Percentiles rank a stretch among this genome's conserved stretches.
Evolutionary conservation across 2,329 filamentous ascomycete genomes (phyloP).

Genomic region (Clonostachys rhizophaga): DNA sequence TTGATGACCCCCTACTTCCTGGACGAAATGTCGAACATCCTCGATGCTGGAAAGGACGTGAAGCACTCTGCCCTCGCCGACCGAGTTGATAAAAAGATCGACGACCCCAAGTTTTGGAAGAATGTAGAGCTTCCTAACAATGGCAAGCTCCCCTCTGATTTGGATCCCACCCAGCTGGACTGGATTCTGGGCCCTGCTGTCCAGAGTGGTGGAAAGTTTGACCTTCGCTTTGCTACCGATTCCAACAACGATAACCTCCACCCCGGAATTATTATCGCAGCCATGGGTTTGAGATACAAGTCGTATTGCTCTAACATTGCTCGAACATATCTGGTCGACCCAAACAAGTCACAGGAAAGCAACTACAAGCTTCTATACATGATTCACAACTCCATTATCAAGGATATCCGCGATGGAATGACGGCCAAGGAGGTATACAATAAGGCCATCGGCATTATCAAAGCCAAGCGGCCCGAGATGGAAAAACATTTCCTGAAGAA

Average conservation of each 20-base stretch:
- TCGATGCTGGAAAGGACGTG: constrained; percentile 96
- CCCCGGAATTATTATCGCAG: constrained; percentile 88
- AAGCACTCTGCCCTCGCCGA: constrained; percentile 83
- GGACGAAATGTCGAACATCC: constrained; percentile 94
- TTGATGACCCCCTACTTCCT: constrained; percentile 96
- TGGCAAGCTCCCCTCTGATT: constrained; percentile 76
- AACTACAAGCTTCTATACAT: constrained; percentile 86
- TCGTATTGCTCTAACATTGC: constrained; percentile 92
- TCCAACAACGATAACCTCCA: constrained; percentile 80
- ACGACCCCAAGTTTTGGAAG: constrained; percentile 92
- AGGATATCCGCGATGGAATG: constrained; percentile 83
- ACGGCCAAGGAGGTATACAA: constrained; percentile 85
- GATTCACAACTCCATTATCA: constrained; percentile 85
- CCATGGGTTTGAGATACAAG: constrained; percentile 89
- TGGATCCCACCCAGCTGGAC: constrained; percentile 84
- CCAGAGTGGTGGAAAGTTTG: constrained; percentile 94
- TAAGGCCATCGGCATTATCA: constrained; percentile 78
- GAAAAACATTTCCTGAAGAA: constrained; percentile 95
- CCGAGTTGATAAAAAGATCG: constrained; percentile 86
- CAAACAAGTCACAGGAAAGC: constrained; percentile 90
- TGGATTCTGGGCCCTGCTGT: constrained; percentile 90
- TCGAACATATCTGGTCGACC: constrained; percentile 93
- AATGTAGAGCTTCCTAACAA: constrained; percentile 64
- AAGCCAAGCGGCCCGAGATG: constrained; percentile 87
- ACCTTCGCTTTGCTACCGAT: constrained; percentile 74